Percentiles rank a stretch among this genome's conserved stretches.
Conservation (phyloP, 768 basidiomycete genomes). For the Mycena capillaripes region DNA sequence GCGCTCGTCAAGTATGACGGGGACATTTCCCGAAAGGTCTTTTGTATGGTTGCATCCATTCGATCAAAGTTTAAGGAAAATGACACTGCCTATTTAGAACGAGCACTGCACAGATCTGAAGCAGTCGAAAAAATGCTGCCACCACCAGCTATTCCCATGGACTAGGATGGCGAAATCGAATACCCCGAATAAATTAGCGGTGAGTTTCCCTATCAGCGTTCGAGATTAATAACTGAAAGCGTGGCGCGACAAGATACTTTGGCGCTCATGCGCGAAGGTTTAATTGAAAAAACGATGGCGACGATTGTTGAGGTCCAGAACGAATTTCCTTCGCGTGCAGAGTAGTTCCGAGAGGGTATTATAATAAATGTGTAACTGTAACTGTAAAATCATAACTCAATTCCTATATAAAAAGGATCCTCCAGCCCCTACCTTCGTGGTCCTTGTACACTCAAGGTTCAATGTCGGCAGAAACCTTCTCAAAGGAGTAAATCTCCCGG, state of each 20-base stretch:
- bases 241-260: not conserved
- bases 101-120: slow-evolving; percentile 11
- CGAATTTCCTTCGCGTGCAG: not conserved
- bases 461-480: no score
- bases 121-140: slow-evolving; percentile 26
- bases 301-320: slow-evolving; percentile 20
- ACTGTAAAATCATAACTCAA: no score
- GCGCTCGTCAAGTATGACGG: slow-evolving; percentile 23
- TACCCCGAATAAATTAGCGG: slow-evolving; percentile 14
- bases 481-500: no score
- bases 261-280: slow-evolving; percentile 6
- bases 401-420: no score
- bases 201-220: not conserved
- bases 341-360: no score
- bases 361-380: no score
- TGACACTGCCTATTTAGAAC: not conserved
- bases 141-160: slow-evolving; percentile 4
- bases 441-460: no score
- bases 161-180: slow-evolving; percentile 25
- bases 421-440: no score
- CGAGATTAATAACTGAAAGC: not conserved
- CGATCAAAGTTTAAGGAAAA: not conserved
- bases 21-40: no score
- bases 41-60: not conserved
- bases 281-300: slow-evolving; percentile 8